Evolutionary conservation across 768 basidiomycete genomes (phyloP).

Genomic region (Candolleomyces eurysporus): DNA sequence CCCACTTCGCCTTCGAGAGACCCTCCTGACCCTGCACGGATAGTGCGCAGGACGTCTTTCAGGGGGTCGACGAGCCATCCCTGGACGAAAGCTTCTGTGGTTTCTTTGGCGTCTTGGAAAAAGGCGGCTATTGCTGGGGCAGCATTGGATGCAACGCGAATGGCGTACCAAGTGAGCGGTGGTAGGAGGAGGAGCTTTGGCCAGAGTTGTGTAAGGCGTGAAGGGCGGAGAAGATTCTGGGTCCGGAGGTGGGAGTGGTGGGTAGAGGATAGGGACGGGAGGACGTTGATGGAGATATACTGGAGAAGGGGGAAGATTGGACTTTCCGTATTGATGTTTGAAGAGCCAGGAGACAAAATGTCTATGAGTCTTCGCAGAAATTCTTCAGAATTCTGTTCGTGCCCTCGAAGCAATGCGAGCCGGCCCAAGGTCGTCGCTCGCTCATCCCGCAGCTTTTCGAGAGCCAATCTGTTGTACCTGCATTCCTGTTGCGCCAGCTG

Average conservation of each 20-base stretch:
- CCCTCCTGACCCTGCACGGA: constrained; percentile 56
- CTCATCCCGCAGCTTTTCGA: constrained; percentile 65
- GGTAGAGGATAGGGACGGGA: constrained; percentile 27
- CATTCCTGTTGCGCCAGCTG: constrained; percentile 70
- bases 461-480: constrained; percentile 49
- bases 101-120: constrained; percentile 53
- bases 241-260: constrained; percentile 19
- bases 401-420: constrained; percentile 35
- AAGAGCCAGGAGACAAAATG: not conserved
- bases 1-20: constrained; percentile 72
- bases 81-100: constrained; percentile 65
- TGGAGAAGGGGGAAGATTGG: constrained; percentile 12
- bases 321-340: not conserved
- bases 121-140: constrained; percentile 44
- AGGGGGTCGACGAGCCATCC: constrained; percentile 89
- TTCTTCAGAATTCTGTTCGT: not conserved
- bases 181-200: constrained; percentile 79
- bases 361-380: constrained; percentile 10
- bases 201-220: constrained; percentile 71
- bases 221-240: constrained; percentile 60
- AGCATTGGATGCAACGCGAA: constrained; percentile 54
- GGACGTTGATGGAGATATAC: constrained; percentile 23
- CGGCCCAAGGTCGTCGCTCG: constrained; percentile 66
- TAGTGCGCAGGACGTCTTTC: constrained; percentile 76
- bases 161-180: constrained; percentile 54